These are phyloP conservation scores for Boletus patriciae DNA, from an alignment of 768 basidiomycete species.

Conservation along the genomic window DNA sequence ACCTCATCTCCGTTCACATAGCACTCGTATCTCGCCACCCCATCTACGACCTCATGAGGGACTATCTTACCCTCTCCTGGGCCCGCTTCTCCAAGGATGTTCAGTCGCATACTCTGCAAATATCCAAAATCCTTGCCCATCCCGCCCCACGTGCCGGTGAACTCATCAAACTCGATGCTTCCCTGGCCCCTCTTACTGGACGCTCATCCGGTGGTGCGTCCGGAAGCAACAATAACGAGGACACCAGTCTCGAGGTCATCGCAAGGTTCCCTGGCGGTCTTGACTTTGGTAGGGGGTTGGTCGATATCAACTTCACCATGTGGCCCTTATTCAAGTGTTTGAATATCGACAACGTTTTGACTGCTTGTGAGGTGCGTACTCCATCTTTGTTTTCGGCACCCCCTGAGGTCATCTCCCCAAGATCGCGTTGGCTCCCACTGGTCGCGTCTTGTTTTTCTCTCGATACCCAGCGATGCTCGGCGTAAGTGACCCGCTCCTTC, in stretches of 20 bases:
- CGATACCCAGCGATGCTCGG: slow-evolving; percentile 91
- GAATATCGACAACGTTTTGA: slow-evolving; percentile 91
- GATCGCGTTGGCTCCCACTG: slow-evolving; percentile 87
- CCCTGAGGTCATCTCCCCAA: slow-evolving; percentile 25
- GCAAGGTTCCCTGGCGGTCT: slow-evolving; percentile 91
- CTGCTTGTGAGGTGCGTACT: slow-evolving; percentile 74
- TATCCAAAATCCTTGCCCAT: slow-evolving; percentile 83
- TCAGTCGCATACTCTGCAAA: slow-evolving; percentile 87
- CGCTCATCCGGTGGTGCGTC: slow-evolving; percentile 48
- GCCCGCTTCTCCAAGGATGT: slow-evolving; percentile 93
- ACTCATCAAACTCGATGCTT: slow-evolving; percentile 81
- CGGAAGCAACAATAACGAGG: slow-evolving; percentile 26
- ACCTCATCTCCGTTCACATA: slow-evolving; percentile 30
- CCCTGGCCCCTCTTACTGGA: slow-evolving; percentile 47
- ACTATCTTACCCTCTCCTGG: slow-evolving; percentile 95
- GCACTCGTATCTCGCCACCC: slow-evolving; percentile 90
- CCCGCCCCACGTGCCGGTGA: slow-evolving; percentile 88
- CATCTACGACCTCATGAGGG: slow-evolving; percentile 92
- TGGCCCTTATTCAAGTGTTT: slow-evolving; percentile 95
- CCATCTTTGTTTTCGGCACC: not conserved
- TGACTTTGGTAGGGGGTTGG: slow-evolving; percentile 87
- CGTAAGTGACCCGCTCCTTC: slow-evolving; percentile 37
- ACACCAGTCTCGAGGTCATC: slow-evolving; percentile 72
- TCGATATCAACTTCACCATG: slow-evolving; percentile 95
- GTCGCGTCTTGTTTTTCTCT: slow-evolving; percentile 84